Evolutionary conservation across 169 alveolate genomes (phyloP).

Genomic region (Eimeria praecox): DNA sequence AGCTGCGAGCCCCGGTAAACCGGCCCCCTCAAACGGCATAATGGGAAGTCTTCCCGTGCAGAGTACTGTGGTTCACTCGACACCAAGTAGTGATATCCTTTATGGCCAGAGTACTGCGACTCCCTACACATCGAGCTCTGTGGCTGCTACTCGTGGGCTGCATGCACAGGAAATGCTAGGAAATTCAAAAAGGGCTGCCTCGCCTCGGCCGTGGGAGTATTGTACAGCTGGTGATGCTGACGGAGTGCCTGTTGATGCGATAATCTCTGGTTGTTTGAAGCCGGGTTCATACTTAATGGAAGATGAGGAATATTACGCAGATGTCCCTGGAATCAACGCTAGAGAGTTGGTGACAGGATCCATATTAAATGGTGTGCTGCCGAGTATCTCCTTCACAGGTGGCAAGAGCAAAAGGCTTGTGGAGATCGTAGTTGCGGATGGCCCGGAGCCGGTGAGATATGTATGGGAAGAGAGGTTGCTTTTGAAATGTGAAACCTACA

Average conservation of each 20-base stretch:
- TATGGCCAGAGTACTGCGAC: background rate
- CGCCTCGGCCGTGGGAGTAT: background rate
- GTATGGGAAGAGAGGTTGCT: background rate
- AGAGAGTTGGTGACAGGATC: background rate
- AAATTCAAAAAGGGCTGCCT: background rate
- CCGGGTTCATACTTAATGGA: background rate
- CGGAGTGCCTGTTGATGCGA: background rate
- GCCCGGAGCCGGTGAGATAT: background rate
- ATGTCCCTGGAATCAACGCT: background rate
- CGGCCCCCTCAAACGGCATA: background rate
- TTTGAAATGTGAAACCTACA: background rate
- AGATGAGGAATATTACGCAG: background rate
- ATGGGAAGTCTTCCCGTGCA: background rate
- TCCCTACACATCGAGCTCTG: background rate
- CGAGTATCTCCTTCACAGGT: background rate
- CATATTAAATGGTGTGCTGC: background rate
- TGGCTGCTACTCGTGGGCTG: background rate
- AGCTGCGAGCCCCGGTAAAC: background rate
- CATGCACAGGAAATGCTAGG: background rate
- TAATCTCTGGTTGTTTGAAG: background rate
- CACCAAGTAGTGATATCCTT: background rate
- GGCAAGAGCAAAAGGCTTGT: background rate
- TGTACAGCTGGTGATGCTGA: background rate
- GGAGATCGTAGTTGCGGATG: background rate
- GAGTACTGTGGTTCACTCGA: background rate